phyloP scores from a whole-genome alignment of 441 rosid genomes.

The Euphorbia corollata region DNA sequence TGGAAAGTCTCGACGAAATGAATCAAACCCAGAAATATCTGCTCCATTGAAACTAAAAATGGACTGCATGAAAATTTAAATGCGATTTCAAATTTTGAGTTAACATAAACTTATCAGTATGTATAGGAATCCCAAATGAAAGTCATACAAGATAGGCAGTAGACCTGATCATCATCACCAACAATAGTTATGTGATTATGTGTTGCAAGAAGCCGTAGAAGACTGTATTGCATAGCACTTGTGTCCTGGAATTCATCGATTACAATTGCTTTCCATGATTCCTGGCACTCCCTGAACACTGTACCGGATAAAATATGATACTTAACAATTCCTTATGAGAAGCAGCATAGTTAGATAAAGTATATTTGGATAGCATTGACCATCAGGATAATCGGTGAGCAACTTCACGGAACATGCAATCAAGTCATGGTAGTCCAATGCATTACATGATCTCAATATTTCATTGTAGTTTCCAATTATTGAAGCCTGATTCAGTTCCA shows the following conservation, averaged over 20 bases:
- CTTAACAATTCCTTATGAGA: conserved; percentile 19
- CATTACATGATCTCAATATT: conserved; percentile 70
- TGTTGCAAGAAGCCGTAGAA: conserved; percentile 63
- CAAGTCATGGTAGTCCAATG: conserved; percentile 92
- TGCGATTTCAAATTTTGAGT: background rate
- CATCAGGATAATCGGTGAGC: conserved; percentile 76
- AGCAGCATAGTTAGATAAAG: conserved; percentile 14
- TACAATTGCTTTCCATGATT: conserved; percentile 73
- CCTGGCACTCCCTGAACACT: conserved; percentile 71
- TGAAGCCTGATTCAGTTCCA: conserved; percentile 58
- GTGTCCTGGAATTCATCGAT: conserved; percentile 98
- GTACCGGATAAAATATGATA: conserved; percentile 20
- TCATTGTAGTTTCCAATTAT: conserved; percentile 60
- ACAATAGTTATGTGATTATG: conserved; percentile 70
- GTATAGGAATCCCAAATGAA: background rate
- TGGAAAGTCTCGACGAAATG: conserved; percentile 78
- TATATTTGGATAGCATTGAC: conserved; percentile 30
- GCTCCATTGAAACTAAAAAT: conserved; percentile 97
- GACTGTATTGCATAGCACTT: conserved; percentile 80
- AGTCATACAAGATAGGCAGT: conserved; percentile 3
- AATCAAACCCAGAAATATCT: conserved; percentile 78
- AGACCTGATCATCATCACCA: conserved; percentile 98
- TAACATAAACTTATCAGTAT: background rate
- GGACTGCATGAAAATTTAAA: conserved; percentile 47
- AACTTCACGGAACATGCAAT: conserved; percentile 76